Conservation (phyloP, 352 stramenopile genomes). For the Pythium dissimile region DNA sequence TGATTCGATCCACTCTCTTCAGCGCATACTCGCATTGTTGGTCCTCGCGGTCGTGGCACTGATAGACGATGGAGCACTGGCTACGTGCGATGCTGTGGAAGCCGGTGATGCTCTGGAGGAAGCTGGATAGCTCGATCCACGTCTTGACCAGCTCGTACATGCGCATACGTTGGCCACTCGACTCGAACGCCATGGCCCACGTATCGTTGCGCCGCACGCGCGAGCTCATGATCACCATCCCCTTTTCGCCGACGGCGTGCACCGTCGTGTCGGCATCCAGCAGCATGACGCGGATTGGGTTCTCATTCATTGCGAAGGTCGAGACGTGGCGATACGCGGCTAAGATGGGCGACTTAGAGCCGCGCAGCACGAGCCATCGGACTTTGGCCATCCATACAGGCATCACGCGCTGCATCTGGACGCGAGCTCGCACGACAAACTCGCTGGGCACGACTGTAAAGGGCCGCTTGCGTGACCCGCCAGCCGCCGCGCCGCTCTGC, state of each 20-base stretch:
- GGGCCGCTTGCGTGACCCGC: slow-evolving; percentile 12
- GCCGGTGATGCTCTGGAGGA: slow-evolving; percentile 43
- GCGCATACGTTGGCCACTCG: slow-evolving; percentile 33
- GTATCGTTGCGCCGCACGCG: slow-evolving; percentile 53
- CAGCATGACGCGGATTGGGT: slow-evolving; percentile 49
- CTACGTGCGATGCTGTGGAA: slow-evolving; percentile 48
- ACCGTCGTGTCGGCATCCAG: slow-evolving; percentile 48
- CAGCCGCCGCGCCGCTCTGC: slow-evolving; percentile 1
- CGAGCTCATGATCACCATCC: slow-evolving; percentile 47
- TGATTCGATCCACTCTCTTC: slow-evolving; percentile 40
- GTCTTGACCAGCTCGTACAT: slow-evolving; percentile 49
- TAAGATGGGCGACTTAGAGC: slow-evolving; percentile 55
- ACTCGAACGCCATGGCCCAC: slow-evolving; percentile 46
- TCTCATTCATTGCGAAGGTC: slow-evolving; percentile 28
- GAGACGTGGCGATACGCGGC: slow-evolving; percentile 43
- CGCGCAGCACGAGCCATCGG: slow-evolving; percentile 57
- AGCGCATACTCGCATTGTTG: slow-evolving; percentile 31
- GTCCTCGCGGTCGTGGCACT: slow-evolving; percentile 36
- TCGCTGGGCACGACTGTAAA: slow-evolving; percentile 43
- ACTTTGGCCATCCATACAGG: slow-evolving; percentile 49
- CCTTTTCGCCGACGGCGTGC: slow-evolving; percentile 36
- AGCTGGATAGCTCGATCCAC: slow-evolving; percentile 52
- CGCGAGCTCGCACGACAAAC: slow-evolving; percentile 40
- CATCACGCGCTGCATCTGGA: slow-evolving; percentile 47
- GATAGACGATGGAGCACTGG: slow-evolving; percentile 53